These are phyloP conservation scores for Colletotrichum acutatum DNA, from an alignment of 2,329 filamentous ascomycete species.

Conservation along the genomic window DNA sequence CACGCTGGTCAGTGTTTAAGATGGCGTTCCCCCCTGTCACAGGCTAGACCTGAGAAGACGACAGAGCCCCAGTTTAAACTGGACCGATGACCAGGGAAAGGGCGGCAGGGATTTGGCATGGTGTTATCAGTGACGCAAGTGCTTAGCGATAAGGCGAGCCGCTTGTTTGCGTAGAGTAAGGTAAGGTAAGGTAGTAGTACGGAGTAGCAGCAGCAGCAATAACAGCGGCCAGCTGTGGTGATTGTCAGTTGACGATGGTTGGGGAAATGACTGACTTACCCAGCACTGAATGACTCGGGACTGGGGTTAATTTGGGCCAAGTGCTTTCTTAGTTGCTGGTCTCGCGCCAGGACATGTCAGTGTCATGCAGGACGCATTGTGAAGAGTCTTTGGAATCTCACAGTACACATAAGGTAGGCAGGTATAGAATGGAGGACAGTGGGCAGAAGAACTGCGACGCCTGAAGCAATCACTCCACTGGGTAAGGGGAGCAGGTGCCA, in stretches of 20 bases:
- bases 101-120: slow-evolving; percentile 27
- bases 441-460: not conserved
- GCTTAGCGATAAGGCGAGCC: slow-evolving; percentile 25
- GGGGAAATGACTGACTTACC: slow-evolving; percentile 7
- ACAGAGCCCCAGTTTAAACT: slow-evolving; percentile 31
- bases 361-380: slow-evolving; percentile 21
- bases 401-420: too few species aligned
- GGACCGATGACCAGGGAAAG: slow-evolving; percentile 30
- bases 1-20: slow-evolving; percentile 35
- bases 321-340: slow-evolving; percentile 6
- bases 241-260: slow-evolving; percentile 13
- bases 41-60: slow-evolving; percentile 26
- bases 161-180: not conserved
- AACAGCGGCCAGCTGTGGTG: not conserved
- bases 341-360: slow-evolving; percentile 28
- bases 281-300: slow-evolving; percentile 28
- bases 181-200: not conserved
- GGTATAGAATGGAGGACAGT: not conserved
- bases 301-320: not conserved
- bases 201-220: not conserved
- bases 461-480: not conserved
- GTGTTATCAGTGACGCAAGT: slow-evolving; percentile 37
- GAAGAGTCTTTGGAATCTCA: too few species aligned
- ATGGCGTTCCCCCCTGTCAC: slow-evolving; percentile 23
- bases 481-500: slow-evolving; percentile 10